Evolutionary conservation across 306 rosid genomes (phyloP).

Genomic region (Trifolium pratense): DNA sequence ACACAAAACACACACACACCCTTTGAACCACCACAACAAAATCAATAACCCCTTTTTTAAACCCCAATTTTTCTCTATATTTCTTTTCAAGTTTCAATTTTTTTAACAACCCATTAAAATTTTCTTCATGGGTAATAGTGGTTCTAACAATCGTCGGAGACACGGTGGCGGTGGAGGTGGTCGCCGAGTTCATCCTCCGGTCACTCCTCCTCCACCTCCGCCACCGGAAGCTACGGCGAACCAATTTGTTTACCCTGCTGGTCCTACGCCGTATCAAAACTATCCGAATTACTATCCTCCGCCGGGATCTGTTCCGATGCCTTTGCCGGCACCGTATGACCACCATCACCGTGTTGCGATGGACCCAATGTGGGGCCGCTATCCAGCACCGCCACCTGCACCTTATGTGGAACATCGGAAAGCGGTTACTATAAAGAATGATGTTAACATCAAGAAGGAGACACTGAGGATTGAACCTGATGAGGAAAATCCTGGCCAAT

Average conservation of each 20-base stretch:
- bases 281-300: slow-evolving; percentile 70
- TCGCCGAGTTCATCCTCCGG: slow-evolving; percentile 68
- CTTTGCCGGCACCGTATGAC: slow-evolving; percentile 78
- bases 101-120: not conserved
- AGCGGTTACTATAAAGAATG: slow-evolving; percentile 87
- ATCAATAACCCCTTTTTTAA: not conserved
- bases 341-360: slow-evolving; percentile 68
- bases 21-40: slow-evolving; percentile 28
- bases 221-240: slow-evolving; percentile 74
- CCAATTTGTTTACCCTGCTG: slow-evolving; percentile 62
- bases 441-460: slow-evolving; percentile 93
- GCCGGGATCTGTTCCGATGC: slow-evolving; percentile 53
- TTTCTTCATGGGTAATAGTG: slow-evolving; percentile 75
- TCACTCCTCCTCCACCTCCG: slow-evolving; percentile 60
- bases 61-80: slow-evolving; percentile 9
- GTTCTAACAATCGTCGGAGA: slow-evolving; percentile 63
- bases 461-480: slow-evolving; percentile 74
- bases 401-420: slow-evolving; percentile 92
- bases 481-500: slow-evolving; percentile 68
- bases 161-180: slow-evolving; percentile 49
- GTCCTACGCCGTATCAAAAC: slow-evolving; percentile 70
- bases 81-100: slow-evolving; percentile 17
- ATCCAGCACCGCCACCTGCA: slow-evolving; percentile 43
- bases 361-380: slow-evolving; percentile 75
- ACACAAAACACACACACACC: slow-evolving; percentile 13